Base-by-base conservation (phyloP, 306 rosid species). In the Cicer judaicum region DNA sequence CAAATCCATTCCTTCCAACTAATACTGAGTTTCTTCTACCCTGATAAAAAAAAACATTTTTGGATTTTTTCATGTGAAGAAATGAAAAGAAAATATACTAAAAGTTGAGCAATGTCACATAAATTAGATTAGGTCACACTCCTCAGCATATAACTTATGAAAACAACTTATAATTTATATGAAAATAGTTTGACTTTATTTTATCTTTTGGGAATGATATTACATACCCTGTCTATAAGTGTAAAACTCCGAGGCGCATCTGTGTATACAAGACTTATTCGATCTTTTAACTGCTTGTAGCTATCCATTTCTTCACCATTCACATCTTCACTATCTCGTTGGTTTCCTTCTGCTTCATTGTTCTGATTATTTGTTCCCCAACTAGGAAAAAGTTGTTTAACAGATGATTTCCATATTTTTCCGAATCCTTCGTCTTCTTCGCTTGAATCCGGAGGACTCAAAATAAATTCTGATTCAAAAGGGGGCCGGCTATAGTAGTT, bases 1-100 rank as follows among this genome's bases (percentile, higher is more conserved):
- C 94, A 72, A 91, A 91, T 66, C 96, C 97, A 18, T 79, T 82
- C 79, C 97, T 87, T 78, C 89, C 93, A 2, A 93, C 69, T 24
- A 70, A 56, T 48, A 93, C 88, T 5, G 98, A 93, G 78, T 89
- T 93, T 86, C 98, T 88, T 81, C 92, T 89, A 46, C 98, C 97
- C 98, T 93, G 92, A 73, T 44, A n/a, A 10, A 38, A 46, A 50
- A 50, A 5, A 40, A 38, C 46, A 29, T 29, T 29, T 29, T 29
- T 29, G 34, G 5, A 29, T 29, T 29, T 3, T 29, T 29, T 29
- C 34, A 29, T 19, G 54, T 19, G 5, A 11, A 44, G 46, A 74
- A 61, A 13, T 24, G 5, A 40, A 43, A 56, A 53, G 8, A 77
- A 65, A 44, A 53, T 14, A 46, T 12, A 59, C 34, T 49, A 36